Evolutionary conservation across 345 rosid genomes (phyloP).

Genomic region (Mercurialis annua): DNA sequence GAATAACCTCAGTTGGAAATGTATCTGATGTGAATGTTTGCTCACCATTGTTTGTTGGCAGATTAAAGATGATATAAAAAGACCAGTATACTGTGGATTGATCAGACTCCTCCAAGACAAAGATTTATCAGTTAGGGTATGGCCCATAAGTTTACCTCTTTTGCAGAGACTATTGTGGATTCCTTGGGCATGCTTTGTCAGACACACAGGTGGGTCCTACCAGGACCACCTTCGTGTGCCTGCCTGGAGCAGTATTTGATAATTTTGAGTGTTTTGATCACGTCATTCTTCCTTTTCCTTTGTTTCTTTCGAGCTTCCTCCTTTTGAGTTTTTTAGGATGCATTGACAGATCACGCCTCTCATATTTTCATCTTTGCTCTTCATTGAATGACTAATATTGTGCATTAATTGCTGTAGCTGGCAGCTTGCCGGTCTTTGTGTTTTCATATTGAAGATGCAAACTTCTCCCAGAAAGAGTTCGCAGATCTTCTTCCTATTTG

Average conservation of each 20-base stretch:
- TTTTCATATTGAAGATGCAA: conserved; percentile 90
- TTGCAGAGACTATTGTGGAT: conserved; percentile 6
- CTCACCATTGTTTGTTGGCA: conserved; percentile 40
- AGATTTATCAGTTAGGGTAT: conserved; percentile 89
- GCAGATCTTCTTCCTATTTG: conserved; percentile 86
- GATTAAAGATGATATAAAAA: conserved; percentile 87
- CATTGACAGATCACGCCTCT: not conserved
- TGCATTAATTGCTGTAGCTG: conserved; percentile 53
- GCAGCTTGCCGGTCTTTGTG: conserved; percentile 97
- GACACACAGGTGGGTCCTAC: not conserved
- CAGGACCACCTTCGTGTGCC: not conserved
- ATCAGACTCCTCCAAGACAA: conserved; percentile 74
- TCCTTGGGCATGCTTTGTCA: not conserved
- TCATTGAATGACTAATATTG: conserved; percentile 31
- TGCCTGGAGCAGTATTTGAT: not conserved
- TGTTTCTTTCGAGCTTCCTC: not conserved
- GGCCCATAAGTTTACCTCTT: conserved; percentile 14
- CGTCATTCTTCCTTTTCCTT: not conserved
- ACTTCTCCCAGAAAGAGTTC: conserved; percentile 70
- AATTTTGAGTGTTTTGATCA: not conserved
- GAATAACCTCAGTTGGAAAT: not conserved
- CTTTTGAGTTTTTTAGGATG: not conserved
- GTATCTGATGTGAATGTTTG: conserved; percentile 1
- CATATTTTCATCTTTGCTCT: not conserved
- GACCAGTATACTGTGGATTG: conserved; percentile 89